These are phyloP conservation scores for Naganishia antarctica DNA, from an alignment of 768 basidiomycete species.

Conservation along the genomic window DNA sequence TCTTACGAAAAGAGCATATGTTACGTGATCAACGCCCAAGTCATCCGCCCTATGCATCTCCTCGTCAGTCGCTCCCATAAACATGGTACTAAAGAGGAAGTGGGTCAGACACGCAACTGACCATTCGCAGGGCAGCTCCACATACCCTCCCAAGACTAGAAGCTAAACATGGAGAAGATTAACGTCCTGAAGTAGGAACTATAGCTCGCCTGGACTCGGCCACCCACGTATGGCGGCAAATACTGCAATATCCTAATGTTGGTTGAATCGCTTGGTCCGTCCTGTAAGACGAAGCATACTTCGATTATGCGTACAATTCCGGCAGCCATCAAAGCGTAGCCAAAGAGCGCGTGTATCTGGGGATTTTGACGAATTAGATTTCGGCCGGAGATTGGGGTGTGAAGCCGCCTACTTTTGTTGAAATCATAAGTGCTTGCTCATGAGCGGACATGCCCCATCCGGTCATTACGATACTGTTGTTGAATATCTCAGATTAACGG, in stretches of 20 bases:
- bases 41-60: conserved; percentile 68
- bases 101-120: not conserved
- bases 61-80: conserved; percentile 93
- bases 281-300: conserved; percentile 65
- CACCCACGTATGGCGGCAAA: conserved; percentile 78
- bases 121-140: conserved; percentile 16
- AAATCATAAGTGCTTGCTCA: conserved; percentile 74
- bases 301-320: conserved; percentile 75
- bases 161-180: conserved; percentile 52
- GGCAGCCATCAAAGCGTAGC: conserved; percentile 77
- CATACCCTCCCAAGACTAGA: conserved; percentile 67
- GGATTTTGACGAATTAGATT: conserved; percentile 3
- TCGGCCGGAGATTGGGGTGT: not conserved
- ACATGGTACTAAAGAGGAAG: conserved; percentile 58
- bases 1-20: conserved; percentile 72
- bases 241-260: conserved; percentile 68
- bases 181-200: not conserved
- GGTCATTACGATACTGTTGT: conserved; percentile 70
- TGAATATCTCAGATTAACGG: not conserved
- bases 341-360: conserved; percentile 77
- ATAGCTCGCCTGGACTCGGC: not conserved
- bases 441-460: conserved; percentile 94
- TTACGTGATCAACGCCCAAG: conserved; percentile 80
- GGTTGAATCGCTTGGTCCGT: conserved; percentile 38
- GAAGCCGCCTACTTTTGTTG: conserved; percentile 60